Evolutionary conservation across 148 eudicot species (phyloP), one percentile per base, ranked within the genome.

Genomic region (Polygonum maritimum): DNA sequence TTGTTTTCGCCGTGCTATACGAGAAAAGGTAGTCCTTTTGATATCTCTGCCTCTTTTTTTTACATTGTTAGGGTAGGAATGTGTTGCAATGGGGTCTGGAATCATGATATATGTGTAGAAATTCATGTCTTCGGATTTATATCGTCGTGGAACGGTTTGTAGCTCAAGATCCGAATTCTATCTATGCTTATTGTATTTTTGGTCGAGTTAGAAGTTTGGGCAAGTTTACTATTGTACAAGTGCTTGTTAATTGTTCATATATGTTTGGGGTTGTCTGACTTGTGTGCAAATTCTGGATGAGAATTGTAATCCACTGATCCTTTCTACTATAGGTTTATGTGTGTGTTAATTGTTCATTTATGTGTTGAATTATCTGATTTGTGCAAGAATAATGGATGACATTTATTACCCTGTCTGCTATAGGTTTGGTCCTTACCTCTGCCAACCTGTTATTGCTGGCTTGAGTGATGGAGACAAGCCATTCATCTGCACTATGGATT

Each of bases 401-500:
- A 67, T 36, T 15, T 67, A 21, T 36, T 4, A 14, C 44, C 5
- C 15, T 72, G 12, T 74, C 31, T 38, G 57, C 11, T 74, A 33
- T 70, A 94, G 98, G 83, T 94, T 94, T 83, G 98, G 98, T 49
- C 98, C 98, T 38, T 94, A 92, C 85, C 92, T 94, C 74, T 85
- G 89, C 87, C 97, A 92, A 80, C 97, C 98, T 49, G 98, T 94
- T 71, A 94, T 94, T 83, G 98, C 92, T 78, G 98, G 98, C 76
- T 81, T 94, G 76, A 84, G 97, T 69, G 96, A 94, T 76, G 98
- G 83, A 40, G 85, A 88, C 89, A 92, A 94, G 81, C 98, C 98
- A 45, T 94, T 94, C 84, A 94, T 94, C 63, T 94, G 98, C 93
- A 94, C 98, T 8, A 94, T 94, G 98, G 98, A 94, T 76, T 86